Evolutionary conservation across 164 flowering plant genomes (phyloP).

Genomic region (Annona cherimola): DNA sequence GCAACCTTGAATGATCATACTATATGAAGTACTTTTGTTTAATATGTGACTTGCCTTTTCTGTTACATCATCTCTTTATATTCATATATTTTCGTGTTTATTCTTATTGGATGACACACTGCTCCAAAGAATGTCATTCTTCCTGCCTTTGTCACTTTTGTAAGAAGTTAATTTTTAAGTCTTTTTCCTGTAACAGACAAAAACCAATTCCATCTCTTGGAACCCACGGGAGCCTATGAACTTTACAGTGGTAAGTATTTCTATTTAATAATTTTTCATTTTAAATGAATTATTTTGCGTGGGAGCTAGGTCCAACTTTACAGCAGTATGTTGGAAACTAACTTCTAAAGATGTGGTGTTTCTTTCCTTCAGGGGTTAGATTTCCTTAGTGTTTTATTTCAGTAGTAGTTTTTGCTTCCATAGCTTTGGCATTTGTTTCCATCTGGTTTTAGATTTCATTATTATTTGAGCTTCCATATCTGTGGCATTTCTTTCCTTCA

Average conservation of each 20-base stretch:
- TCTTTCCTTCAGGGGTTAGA: too few species aligned
- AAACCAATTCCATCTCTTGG: conserved; percentile 87
- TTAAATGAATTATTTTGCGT: not conserved
- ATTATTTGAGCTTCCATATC: not conserved
- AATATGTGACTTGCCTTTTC: not conserved
- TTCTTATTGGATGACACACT: not conserved
- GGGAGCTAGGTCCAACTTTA: not conserved
- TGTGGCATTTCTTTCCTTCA: too few species aligned
- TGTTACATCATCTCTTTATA: not conserved
- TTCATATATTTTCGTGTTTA: not conserved
- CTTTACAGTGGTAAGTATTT: conserved; percentile 77
- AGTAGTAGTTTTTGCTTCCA: not conserved
- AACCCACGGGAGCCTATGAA: conserved; percentile 99
- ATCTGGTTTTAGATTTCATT: not conserved
- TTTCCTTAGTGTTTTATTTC: too few species aligned
- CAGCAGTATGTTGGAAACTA: not conserved
- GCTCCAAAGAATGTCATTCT: not conserved
- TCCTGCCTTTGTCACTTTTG: not conserved
- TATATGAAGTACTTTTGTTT: not conserved
- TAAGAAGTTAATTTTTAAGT: not conserved
- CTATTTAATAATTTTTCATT: not conserved
- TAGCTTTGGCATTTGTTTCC: not conserved
- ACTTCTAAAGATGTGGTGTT: too few species aligned
- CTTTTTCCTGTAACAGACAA: conserved; percentile 53
- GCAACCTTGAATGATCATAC: not conserved